A percentile compares a stretch with the other conserved stretches of the same genome.
Evolutionary conservation across 2,329 filamentous ascomycete species (phyloP).

Genomic region (Dryadomyces quercus-mongolicae): DNA sequence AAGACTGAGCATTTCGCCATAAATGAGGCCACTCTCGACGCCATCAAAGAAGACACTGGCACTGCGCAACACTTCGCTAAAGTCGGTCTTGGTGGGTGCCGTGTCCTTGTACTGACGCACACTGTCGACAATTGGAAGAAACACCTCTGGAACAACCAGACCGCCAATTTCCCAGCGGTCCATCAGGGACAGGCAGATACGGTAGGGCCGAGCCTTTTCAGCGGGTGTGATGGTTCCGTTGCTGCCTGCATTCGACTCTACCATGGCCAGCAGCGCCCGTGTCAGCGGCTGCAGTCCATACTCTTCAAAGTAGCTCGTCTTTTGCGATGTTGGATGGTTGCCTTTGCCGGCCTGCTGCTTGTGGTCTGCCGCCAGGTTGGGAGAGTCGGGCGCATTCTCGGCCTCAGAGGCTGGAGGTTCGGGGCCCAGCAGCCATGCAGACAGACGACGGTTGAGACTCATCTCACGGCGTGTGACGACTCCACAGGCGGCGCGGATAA

Average conservation of each 20-base stretch:
- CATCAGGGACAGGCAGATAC: conserved; percentile 91
- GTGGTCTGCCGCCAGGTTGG: conserved; percentile 22
- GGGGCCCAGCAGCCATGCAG: conserved; percentile 89
- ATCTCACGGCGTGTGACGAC: conserved; percentile 88
- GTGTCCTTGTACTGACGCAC: conserved; percentile 61
- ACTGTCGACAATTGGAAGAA: conserved; percentile 73
- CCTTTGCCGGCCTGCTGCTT: conserved; percentile 26
- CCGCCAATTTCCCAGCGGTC: conserved; percentile 96
- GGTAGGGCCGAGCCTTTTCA: conserved; percentile 73
- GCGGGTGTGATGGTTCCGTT: conserved; percentile 27
- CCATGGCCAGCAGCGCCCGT: conserved; percentile 64
- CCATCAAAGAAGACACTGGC: conserved; percentile 96
- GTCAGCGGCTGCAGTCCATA: conserved; percentile 66
- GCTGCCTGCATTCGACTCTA: conserved; percentile 32
- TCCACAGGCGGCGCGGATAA: conserved; percentile 72
- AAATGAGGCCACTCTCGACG: conserved; percentile 88
- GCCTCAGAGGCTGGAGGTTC: conserved; percentile 28
- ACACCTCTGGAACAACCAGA: conserved; percentile 75
- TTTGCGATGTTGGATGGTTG: conserved; percentile 29
- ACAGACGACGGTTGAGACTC: conserved; percentile 90
- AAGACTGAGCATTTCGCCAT: conserved; percentile 65
- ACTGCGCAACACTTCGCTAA: conserved; percentile 79
- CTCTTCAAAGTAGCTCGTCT: conserved; percentile 71
- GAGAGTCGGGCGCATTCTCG: conserved; percentile 27
- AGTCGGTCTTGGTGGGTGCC: conserved; percentile 55